Percentiles rank a stretch among this genome's conserved stretches.
Evolutionary conservation across 441 rosid species (phyloP).

Genomic region (Corymbia calophylla): DNA sequence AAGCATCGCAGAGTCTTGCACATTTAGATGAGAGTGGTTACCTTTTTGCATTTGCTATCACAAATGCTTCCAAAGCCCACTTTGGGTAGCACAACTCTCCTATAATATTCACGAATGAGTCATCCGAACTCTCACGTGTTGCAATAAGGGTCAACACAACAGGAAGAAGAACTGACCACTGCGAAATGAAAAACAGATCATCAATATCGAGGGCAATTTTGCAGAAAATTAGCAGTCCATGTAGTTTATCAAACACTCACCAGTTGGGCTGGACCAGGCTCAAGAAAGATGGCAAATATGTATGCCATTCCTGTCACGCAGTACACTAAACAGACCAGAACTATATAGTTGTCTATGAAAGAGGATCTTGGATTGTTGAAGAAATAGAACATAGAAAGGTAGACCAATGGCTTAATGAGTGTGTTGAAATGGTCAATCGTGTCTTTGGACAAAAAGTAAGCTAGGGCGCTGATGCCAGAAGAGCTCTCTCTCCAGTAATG

Average conservation of each 20-base stretch:
- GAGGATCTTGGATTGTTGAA: constrained; percentile 93
- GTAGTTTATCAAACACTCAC: constrained; percentile 28
- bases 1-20: not conserved
- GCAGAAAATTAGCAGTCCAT: not conserved
- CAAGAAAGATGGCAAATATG: constrained; percentile 59
- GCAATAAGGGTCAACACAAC: constrained; percentile 88
- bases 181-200: constrained; percentile 10
- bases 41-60: constrained; percentile 92
- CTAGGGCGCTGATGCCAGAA: constrained; percentile 91
- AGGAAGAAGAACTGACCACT: constrained; percentile 99
- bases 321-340: constrained; percentile 76
- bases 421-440: constrained; percentile 91
- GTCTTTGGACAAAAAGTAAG: constrained; percentile 87
- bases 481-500: constrained; percentile 89
- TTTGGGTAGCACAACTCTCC: constrained; percentile 67
- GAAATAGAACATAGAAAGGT: constrained; percentile 95
- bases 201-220: not conserved
- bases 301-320: constrained; percentile 93
- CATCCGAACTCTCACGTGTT: constrained; percentile 31
- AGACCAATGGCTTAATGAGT: constrained; percentile 76
- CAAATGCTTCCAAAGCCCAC: constrained; percentile 98
- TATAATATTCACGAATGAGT: constrained; percentile 16
- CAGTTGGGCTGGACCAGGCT: constrained; percentile 92
- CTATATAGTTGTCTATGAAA: constrained; percentile 63
- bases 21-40: constrained; percentile 4